These are phyloP conservation scores for Stromatinia cepivora DNA, from an alignment of 2,329 filamentous ascomycete genomes.

Conservation along the genomic window DNA sequence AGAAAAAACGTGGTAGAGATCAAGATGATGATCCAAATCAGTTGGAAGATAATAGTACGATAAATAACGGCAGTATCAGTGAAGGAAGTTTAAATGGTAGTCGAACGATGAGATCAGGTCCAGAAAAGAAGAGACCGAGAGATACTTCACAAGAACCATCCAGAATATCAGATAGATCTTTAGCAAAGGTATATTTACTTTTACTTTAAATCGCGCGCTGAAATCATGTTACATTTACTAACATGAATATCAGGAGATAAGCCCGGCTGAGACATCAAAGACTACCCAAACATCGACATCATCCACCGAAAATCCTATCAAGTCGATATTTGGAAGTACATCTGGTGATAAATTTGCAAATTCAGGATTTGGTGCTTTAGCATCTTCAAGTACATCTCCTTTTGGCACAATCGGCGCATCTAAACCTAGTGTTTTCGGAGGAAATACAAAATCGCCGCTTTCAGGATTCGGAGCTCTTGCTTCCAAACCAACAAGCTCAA, in stretches of 20 bases:
- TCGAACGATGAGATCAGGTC: slow-evolving; percentile 51
- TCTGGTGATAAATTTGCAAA: slow-evolving; percentile 55
- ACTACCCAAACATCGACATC: slow-evolving; percentile 20
- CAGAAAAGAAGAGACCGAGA: slow-evolving; percentile 64
- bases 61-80: slow-evolving; percentile 43
- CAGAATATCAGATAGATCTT: slow-evolving; percentile 34
- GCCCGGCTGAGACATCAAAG: slow-evolving; percentile 18
- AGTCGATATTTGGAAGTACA: slow-evolving; percentile 29
- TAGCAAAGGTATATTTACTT: slow-evolving; percentile 29
- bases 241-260: slow-evolving; percentile 25
- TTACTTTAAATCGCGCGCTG: background rate
- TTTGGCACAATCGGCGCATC: slow-evolving; percentile 58
- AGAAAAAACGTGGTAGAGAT: slow-evolving; percentile 59
- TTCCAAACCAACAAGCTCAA: slow-evolving; percentile 38
- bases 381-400: slow-evolving; percentile 60
- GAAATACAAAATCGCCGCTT: slow-evolving; percentile 38
- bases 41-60: slow-evolving; percentile 39
- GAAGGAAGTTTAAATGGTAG: slow-evolving; percentile 44
- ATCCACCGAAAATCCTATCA: slow-evolving; percentile 27
- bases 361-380: slow-evolving; percentile 68
- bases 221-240: background rate
- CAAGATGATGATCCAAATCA: slow-evolving; percentile 49
- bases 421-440: slow-evolving; percentile 53
- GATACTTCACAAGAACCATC: slow-evolving; percentile 44
- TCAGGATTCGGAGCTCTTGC: slow-evolving; percentile 52